Evolutionary conservation across 83 land plant genomes (phyloP).

Genomic region (Picea abies): DNA sequence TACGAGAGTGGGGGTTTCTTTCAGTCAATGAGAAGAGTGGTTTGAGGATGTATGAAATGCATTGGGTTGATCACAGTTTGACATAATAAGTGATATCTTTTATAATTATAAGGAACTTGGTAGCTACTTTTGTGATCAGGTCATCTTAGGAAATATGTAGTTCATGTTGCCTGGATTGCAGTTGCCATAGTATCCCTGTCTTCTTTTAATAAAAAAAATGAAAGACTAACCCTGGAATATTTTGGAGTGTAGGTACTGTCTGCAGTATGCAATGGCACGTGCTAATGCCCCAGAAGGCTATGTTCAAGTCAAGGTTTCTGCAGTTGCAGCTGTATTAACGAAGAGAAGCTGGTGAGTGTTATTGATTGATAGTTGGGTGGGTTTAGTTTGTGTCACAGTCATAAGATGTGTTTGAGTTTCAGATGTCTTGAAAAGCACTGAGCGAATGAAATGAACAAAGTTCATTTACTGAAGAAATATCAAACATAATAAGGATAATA

Average conservation of each 20-base stretch:
- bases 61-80: background rate
- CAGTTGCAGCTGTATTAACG: slow-evolving; percentile 90
- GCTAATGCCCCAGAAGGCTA: slow-evolving; percentile 83
- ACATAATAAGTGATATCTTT: background rate
- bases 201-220: background rate
- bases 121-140: background rate
- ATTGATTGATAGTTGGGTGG: background rate
- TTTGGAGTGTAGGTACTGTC: slow-evolving; percentile 70
- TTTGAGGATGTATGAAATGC: slow-evolving; percentile 62
- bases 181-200: background rate
- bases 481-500: no score
- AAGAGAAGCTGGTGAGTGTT: slow-evolving; percentile 91
- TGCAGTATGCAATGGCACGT: slow-evolving; percentile 76
- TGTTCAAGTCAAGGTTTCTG: slow-evolving; percentile 85
- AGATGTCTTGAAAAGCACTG: no score
- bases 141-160: background rate
- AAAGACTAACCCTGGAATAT: background rate
- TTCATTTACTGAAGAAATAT: no score
- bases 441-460: no score
- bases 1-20: slow-evolving; percentile 91
- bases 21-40: slow-evolving; percentile 65
- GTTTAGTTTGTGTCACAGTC: no score
- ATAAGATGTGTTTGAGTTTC: no score
- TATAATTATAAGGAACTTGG: background rate
- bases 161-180: background rate